Conservation (phyloP, 176 grass and related monocot genomes). For the Oryza glumipatula region DNA sequence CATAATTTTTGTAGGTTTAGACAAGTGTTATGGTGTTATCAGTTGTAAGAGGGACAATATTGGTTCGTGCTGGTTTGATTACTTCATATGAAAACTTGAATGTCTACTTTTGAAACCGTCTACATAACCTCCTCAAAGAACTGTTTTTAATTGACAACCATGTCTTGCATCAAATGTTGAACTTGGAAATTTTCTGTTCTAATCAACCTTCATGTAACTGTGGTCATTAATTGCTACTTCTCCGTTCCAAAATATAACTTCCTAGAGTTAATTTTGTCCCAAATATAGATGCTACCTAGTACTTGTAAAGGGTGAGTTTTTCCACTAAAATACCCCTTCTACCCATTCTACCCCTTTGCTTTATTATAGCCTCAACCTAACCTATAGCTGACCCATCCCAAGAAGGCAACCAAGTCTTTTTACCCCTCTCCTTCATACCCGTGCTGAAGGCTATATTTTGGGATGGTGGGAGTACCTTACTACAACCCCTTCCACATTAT, state of each 20-base stretch:
- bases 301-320: too few relatives aligned
- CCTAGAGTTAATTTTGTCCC: too few relatives aligned
- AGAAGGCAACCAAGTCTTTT: too few relatives aligned
- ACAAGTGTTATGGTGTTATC: not conserved
- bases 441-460: too few relatives aligned
- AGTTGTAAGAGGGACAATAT: not conserved
- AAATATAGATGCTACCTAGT: too few relatives aligned
- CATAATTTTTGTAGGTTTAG: slow-evolving; percentile 13
- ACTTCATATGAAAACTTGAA: not conserved
- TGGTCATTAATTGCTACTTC: not conserved
- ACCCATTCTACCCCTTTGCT: too few relatives aligned
- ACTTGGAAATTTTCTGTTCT: slow-evolving; percentile 21
- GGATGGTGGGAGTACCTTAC: too few relatives aligned
- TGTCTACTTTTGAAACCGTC: slow-evolving; percentile 3
- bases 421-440: too few relatives aligned
- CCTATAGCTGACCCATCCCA: too few relatives aligned
- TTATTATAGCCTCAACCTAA: too few relatives aligned
- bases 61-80: not conserved
- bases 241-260: too few relatives aligned
- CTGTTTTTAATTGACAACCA: not conserved
- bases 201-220: slow-evolving; percentile 14
- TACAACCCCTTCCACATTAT: not conserved
- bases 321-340: too few relatives aligned
- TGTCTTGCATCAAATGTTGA: not conserved
- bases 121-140: not conserved